These are phyloP conservation scores for Prunus kanzakura DNA, from an alignment of 306 rosid genomes.

Conservation along the genomic window DNA sequence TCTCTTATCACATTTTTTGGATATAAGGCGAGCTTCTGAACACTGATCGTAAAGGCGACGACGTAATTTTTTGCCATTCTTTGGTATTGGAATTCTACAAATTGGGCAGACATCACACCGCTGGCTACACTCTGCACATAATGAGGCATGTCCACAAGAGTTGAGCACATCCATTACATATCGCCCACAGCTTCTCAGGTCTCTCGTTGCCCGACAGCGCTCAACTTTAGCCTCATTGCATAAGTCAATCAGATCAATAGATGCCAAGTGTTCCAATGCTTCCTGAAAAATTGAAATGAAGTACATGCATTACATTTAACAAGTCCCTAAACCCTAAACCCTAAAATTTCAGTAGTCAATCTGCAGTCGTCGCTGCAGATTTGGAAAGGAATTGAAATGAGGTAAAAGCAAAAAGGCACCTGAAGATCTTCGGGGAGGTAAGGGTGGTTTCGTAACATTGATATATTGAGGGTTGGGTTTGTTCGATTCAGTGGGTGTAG, in stretches of 20 bases:
- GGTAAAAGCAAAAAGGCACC: too few species aligned
- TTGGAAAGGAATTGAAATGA: too few species aligned
- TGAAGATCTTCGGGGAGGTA: too few species aligned
- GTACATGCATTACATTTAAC: too few species aligned
- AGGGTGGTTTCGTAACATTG: too few species aligned
- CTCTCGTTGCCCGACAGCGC: conserved; percentile 93
- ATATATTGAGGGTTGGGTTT: too few species aligned
- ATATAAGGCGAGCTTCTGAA: conserved; percentile 79
- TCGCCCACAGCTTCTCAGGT: conserved; percentile 96
- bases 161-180: conserved; percentile 62
- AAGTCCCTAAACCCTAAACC: too few species aligned
- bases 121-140: conserved; percentile 89
- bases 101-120: conserved; percentile 90
- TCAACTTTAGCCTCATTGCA: conserved; percentile 96
- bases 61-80: conserved; percentile 45
- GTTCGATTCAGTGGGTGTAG: too few species aligned
- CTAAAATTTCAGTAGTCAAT: too few species aligned
- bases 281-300: conserved; percentile 41
- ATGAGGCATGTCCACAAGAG: conserved; percentile 91
- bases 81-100: conserved; percentile 72
- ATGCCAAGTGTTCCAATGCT: conserved; percentile 82
- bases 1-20: conserved; percentile 74
- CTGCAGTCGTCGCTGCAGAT: too few species aligned
- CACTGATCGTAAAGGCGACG: conserved; percentile 84
- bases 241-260: conserved; percentile 75